Evolutionary conservation across 495 filamentous ascomycete species (phyloP).

Genomic region (Penicillium dipodomyicola): DNA sequence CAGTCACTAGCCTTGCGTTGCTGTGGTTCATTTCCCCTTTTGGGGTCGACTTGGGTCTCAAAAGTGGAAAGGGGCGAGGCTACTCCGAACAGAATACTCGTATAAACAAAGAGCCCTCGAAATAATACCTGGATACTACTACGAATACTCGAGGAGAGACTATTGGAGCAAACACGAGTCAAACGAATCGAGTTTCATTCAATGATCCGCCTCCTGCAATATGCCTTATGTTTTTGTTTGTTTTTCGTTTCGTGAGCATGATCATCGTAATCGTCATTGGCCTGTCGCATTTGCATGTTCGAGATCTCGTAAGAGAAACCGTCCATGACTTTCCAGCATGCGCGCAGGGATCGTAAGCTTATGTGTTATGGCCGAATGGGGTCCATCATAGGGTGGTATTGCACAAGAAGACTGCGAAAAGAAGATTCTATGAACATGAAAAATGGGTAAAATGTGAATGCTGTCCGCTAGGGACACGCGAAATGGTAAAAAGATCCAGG

Average conservation of each 20-base stretch:
- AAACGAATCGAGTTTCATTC: slow-evolving; percentile 3
- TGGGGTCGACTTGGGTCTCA: background rate
- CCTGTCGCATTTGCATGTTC: slow-evolving; percentile 5
- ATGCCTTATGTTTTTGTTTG: slow-evolving; percentile 1
- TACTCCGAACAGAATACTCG: too few species aligned
- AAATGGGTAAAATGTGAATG: slow-evolving; percentile 8
- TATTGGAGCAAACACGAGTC: background rate
- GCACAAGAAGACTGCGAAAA: slow-evolving; percentile 3
- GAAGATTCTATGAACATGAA: slow-evolving; percentile 16
- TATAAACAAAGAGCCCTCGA: background rate
- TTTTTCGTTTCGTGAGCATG: slow-evolving; percentile 5
- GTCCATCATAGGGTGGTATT: slow-evolving; percentile 13
- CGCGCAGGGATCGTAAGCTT: slow-evolving; percentile 4
- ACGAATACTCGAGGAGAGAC: background rate
- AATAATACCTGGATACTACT: background rate
- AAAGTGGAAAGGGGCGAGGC: background rate
- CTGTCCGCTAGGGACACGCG: slow-evolving; percentile 7
- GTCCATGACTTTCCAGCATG: slow-evolving; percentile 3
- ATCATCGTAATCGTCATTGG: slow-evolving; percentile 9
- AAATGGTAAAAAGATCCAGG: slow-evolving; percentile 3
- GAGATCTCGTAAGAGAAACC: slow-evolving; percentile 12
- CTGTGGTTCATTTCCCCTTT: slow-evolving; percentile 1
- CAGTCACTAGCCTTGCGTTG: background rate
- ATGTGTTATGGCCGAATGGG: slow-evolving; percentile 10
- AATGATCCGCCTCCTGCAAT: background rate